Evolutionary conservation across 257 asterid species (phyloP).

Genomic region (Solanum pennellii): DNA sequence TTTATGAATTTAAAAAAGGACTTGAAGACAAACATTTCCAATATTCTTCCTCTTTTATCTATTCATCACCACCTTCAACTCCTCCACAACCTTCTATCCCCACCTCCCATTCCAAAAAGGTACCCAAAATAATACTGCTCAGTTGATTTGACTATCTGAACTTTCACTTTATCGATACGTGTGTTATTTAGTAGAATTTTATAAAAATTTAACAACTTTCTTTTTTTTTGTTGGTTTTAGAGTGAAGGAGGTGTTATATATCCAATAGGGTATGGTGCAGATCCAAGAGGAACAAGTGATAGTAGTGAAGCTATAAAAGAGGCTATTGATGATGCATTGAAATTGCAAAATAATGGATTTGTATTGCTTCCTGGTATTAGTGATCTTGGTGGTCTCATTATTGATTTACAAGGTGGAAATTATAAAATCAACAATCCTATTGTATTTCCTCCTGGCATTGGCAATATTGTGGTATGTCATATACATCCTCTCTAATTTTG

Average conservation of each 20-base stretch:
- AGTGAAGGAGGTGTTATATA: slow-evolving; percentile 41
- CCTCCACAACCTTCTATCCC: slow-evolving; percentile 4
- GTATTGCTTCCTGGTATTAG: slow-evolving; percentile 37
- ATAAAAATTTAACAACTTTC: not conserved
- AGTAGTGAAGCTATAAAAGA: slow-evolving; percentile 32
- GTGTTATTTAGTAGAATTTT: no score
- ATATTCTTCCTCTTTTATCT: not conserved
- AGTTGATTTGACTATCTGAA: not conserved
- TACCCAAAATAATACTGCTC: not conserved
- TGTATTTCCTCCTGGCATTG: slow-evolving; percentile 38
- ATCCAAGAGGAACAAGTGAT: slow-evolving; percentile 43
- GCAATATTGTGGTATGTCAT: slow-evolving; percentile 41
- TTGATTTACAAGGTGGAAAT: slow-evolving; percentile 56
- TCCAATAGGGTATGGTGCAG: slow-evolving; percentile 58
- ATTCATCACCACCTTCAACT: not conserved
- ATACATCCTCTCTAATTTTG: not conserved
- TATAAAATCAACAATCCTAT: slow-evolving; percentile 31
- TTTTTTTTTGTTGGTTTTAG: slow-evolving; percentile 3
- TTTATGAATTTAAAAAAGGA: slow-evolving; percentile 25
- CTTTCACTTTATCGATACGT: no score
- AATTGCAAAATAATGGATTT: slow-evolving; percentile 15
- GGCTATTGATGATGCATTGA: slow-evolving; percentile 30
- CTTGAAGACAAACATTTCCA: slow-evolving; percentile 8
- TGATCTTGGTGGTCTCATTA: slow-evolving; percentile 45
- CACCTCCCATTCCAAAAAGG: slow-evolving; percentile 17